A percentile compares a stretch with the other conserved stretches of the same genome.
phyloP scores from a whole-genome alignment of 306 rosid genomes.

The Quercus cerris region DNA sequence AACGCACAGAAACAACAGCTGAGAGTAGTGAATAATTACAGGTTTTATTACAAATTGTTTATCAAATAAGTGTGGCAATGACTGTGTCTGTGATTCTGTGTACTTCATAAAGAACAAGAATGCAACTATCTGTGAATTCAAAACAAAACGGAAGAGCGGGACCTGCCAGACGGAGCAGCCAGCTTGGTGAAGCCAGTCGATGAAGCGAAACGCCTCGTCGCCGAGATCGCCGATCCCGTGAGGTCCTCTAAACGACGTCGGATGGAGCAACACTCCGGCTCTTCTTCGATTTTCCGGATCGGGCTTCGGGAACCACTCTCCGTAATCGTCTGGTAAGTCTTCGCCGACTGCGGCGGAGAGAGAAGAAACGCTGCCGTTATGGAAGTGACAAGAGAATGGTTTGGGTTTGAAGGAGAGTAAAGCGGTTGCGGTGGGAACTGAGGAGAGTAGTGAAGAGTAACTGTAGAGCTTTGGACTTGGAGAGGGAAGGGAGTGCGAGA shows the following conservation, averaged over 20 bases:
- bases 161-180: conserved; percentile 96
- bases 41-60: too few relatives aligned
- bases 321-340: conserved; percentile 63
- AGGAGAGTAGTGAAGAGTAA: background rate
- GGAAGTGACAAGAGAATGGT: background rate
- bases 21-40: too few relatives aligned
- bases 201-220: conserved; percentile 67
- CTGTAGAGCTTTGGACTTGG: conserved; percentile 13
- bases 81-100: too few relatives aligned
- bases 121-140: background rate
- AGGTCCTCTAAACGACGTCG: conserved; percentile 88
- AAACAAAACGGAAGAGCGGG: background rate
- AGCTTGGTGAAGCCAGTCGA: conserved; percentile 77
- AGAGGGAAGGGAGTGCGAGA: background rate
- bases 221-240: conserved; percentile 89
- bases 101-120: background rate
- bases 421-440: background rate
- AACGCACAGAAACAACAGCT: too few relatives aligned
- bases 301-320: conserved; percentile 49
- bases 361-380: background rate
- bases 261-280: conserved; percentile 86
- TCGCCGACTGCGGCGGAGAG: conserved; percentile 25
- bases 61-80: too few relatives aligned
- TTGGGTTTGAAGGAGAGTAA: conserved; percentile 5
- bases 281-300: conserved; percentile 52